Evolutionary conservation across 1,139 yeast genomes (phyloP).

Genomic region (Candida neerlandica): DNA sequence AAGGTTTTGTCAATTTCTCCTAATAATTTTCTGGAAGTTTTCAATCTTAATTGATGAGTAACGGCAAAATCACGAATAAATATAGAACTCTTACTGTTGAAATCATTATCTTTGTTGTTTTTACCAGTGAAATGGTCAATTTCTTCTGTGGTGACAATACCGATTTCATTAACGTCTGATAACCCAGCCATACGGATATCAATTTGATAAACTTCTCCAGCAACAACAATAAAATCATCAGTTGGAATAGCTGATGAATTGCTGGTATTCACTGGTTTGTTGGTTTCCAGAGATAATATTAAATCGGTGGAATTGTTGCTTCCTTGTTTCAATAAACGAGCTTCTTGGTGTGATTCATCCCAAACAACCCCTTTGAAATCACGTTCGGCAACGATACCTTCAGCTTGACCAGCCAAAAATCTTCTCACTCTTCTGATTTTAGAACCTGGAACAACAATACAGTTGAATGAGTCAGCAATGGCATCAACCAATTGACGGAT

Average conservation of each 20-base stretch:
- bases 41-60: slow-evolving; percentile 73
- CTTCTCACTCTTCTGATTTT: slow-evolving; percentile 89
- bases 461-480: slow-evolving; percentile 77
- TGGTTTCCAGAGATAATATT: slow-evolving; percentile 29
- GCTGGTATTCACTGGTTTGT: slow-evolving; percentile 21
- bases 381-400: slow-evolving; percentile 85
- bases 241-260: slow-evolving; percentile 60
- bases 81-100: slow-evolving; percentile 68
- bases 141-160: slow-evolving; percentile 66
- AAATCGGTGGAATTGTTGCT: slow-evolving; percentile 38
- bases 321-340: slow-evolving; percentile 50
- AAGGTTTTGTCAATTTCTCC: slow-evolving; percentile 68
- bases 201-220: slow-evolving; percentile 86
- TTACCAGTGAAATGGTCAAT: slow-evolving; percentile 66
- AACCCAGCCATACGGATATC: slow-evolving; percentile 83
- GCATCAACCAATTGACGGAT: slow-evolving; percentile 79
- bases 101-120: slow-evolving; percentile 48
- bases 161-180: slow-evolving; percentile 54
- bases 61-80: slow-evolving; percentile 85
- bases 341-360: slow-evolving; percentile 84
- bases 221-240: slow-evolving; percentile 70
- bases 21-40: slow-evolving; percentile 71
- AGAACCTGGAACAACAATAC: slow-evolving; percentile 88
- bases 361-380: slow-evolving; percentile 93
- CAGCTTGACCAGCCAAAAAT: slow-evolving; percentile 94